These are phyloP conservation scores for Phascolomyces articulosus DNA, from an alignment of 371 early-diverging fungal genomes.

Conservation along the genomic window DNA sequence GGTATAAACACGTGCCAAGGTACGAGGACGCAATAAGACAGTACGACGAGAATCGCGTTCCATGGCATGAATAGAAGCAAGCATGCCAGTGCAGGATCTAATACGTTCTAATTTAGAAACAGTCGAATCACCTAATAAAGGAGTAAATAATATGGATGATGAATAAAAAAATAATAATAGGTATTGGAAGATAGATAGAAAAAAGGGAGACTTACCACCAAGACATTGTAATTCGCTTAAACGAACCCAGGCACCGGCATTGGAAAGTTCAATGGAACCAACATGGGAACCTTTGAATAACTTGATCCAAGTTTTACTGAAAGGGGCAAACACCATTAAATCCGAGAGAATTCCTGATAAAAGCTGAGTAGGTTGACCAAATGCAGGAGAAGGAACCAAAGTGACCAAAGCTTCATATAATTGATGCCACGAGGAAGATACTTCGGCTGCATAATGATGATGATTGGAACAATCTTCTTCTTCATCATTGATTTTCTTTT, in stretches of 20 bases:
- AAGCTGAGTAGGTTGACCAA: constrained; percentile 8
- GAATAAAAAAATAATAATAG: background rate
- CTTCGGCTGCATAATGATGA: constrained; percentile 37
- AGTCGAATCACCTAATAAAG: constrained; percentile 25
- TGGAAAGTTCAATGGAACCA: background rate
- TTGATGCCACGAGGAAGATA: constrained; percentile 28
- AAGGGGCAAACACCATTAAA: background rate
- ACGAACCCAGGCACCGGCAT: constrained; percentile 39
- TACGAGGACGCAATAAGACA: constrained; percentile 24
- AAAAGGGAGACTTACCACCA: constrained; percentile 23
- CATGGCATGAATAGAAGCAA: constrained; percentile 25
- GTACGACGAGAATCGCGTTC: constrained; percentile 13
- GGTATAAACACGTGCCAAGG: constrained; percentile 34
- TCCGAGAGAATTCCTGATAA: background rate
- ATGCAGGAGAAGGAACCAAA: constrained; percentile 1
- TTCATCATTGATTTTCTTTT: constrained; percentile 12
- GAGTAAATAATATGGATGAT: background rate
- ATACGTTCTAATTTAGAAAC: constrained; percentile 36
- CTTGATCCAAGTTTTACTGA: background rate
- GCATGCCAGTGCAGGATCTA: constrained; percentile 37
- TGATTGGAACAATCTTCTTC: constrained; percentile 24
- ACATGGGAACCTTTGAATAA: background rate
- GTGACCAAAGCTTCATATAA: constrained; percentile 16
- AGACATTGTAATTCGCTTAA: constrained; percentile 42
- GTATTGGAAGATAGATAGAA: no score